Evolutionary conservation across 148 eudicot genomes (phyloP), one percentile per base, ranked within the genome.

Genomic region (Drosera capensis): DNA sequence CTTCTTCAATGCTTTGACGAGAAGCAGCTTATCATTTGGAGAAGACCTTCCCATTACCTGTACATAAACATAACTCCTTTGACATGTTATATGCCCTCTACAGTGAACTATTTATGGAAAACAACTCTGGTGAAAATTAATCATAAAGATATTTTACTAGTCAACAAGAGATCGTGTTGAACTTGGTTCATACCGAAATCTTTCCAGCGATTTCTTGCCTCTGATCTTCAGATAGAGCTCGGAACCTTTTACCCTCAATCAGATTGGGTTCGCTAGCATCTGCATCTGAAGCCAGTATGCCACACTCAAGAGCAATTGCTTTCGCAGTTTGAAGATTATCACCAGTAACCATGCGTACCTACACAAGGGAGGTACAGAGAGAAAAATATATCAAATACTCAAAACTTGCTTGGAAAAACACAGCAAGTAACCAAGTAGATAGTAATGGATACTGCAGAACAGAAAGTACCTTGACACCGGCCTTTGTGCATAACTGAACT

Each of bases 21-120:
- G 90, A 59, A 87, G 50, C 46, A 87, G 76, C 69, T 87, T 87
- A 56, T 87, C 94, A 58, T 40, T 82, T 7, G 96, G 96, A 45
- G 96, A 87, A 41, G 96, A 87, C 61, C 96, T 79, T 70, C 86
- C 96, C 96, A 87, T 87, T 49, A 87, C 96, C 96, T 87, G 46
- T 19, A 60, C 9, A 9, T 5, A 18, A 18, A 26, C 23, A 30
- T 2, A 11, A 13, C n/a, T 34, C 11, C n/a, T 11, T 9, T 2
- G 11, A 34, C 38, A 34, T 2, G n/a, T 34, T 11, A 13, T 15
- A 34, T 9, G 38, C 38, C 13, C 11, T 28, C 38, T 11, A 4
- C 5, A 9, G 14, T 34, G 3, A 11, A 34, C 31, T 34, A 15
- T 15, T 0, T 13, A 34, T 34, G 38, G 38, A 11, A 34, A 34